phyloP scores from a whole-genome alignment of 2,329 filamentous ascomycete genomes.

The Fusarium camptoceras region DNA sequence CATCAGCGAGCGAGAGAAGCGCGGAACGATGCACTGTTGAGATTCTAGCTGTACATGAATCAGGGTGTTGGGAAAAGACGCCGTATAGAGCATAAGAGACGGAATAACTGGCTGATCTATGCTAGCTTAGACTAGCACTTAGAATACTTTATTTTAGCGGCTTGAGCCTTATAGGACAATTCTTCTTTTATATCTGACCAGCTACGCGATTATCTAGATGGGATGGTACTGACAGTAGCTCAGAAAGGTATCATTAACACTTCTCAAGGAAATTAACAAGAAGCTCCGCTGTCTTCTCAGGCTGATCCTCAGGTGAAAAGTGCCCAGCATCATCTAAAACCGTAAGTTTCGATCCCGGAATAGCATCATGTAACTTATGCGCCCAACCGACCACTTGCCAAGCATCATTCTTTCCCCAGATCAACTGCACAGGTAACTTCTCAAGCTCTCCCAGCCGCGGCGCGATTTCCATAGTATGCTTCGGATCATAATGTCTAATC shows the following conservation, averaged over 20 bases:
- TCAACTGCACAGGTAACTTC: conserved; percentile 45
- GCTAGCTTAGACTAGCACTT: not conserved
- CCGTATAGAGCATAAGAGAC: not conserved
- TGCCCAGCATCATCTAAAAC: conserved; percentile 47
- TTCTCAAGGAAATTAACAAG: conserved; percentile 23
- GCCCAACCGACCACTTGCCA: conserved; percentile 51
- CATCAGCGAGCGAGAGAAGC: conserved; percentile 19
- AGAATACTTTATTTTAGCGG: too few relatives aligned
- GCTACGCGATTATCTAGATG: too few relatives aligned
- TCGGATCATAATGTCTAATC: conserved; percentile 49
- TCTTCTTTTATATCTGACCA: too few relatives aligned
- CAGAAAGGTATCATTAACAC: not conserved
- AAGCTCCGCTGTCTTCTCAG: conserved; percentile 32
- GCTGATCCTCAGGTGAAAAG: conserved; percentile 50
- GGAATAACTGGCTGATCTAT: not conserved
- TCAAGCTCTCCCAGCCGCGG: conserved; percentile 40
- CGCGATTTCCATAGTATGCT: conserved; percentile 50
- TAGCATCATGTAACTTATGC: conserved; percentile 46
- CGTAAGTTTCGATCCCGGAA: conserved; percentile 47
- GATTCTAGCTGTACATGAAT: conserved; percentile 4
- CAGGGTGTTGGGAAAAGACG: too few relatives aligned
- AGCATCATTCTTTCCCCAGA: conserved; percentile 49
- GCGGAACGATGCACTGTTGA: conserved; percentile 23
- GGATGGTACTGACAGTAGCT: too few relatives aligned
- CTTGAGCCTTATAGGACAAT: too few relatives aligned